phyloP scores from a whole-genome alignment of 2,329 filamentous ascomycete genomes.

The Periconia sp. region DNA sequence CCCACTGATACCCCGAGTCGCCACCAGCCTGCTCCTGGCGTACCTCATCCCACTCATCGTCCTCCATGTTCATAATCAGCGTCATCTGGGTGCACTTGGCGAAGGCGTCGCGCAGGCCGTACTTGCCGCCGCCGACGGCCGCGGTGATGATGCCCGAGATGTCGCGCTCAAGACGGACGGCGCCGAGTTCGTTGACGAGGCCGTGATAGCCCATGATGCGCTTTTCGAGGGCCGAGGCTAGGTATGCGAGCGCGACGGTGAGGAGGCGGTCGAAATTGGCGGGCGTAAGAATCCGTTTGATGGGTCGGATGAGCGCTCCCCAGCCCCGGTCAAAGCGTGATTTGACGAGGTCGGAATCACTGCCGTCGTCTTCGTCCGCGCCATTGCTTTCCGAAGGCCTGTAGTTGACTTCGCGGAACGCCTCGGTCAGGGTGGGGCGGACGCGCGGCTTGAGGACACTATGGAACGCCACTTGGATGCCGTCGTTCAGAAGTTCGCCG shows the following conservation, averaged over 20 bases:
- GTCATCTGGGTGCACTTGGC: constrained; percentile 75
- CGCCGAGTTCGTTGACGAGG: constrained; percentile 77
- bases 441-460: constrained; percentile 84
- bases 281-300: constrained; percentile 80
- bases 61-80: constrained; percentile 90
- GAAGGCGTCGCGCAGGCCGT: constrained; percentile 77
- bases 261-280: constrained; percentile 76
- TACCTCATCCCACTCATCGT: constrained; percentile 90
- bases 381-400: constrained; percentile 58
- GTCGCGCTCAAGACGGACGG: constrained; percentile 81
- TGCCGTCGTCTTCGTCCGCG: constrained; percentile 51
- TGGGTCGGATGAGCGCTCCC: constrained; percentile 81
- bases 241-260: constrained; percentile 70
- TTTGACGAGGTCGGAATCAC: constrained; percentile 66
- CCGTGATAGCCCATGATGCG: constrained; percentile 79
- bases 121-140: constrained; percentile 68
- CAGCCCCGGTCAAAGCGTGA: constrained; percentile 82
- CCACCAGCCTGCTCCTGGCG: constrained; percentile 45
- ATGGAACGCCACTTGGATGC: constrained; percentile 81
- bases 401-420: constrained; percentile 92
- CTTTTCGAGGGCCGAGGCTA: constrained; percentile 82
- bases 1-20: constrained; percentile 68
- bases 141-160: constrained; percentile 70
- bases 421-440: constrained; percentile 79
- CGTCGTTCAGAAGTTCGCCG: constrained; percentile 79